Percentiles rank a stretch among this genome's conserved stretches.
Evolutionary conservation across 1,284 basidiomycete genomes (phyloP).

Genomic region (Cryptococcus floricola): DNA sequence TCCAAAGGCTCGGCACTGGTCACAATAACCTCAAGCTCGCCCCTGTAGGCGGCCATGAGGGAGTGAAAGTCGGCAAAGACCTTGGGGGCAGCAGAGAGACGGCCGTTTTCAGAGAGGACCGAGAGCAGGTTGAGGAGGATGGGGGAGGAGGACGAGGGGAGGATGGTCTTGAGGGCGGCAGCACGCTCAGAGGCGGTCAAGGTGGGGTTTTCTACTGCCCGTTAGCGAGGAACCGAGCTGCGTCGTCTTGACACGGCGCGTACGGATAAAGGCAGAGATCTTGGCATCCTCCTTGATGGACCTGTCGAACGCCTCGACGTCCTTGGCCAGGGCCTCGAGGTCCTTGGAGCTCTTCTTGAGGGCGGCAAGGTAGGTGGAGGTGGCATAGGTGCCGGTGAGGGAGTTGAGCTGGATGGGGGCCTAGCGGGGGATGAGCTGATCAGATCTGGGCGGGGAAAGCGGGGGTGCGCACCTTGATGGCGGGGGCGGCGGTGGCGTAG

Average conservation of each 20-base stretch:
- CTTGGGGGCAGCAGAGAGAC: constrained; percentile 74
- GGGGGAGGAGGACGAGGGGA: constrained; percentile 63
- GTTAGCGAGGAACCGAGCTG: neutral
- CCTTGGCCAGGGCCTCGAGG: constrained; percentile 68
- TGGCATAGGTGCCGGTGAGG: constrained; percentile 76
- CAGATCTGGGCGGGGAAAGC: neutral
- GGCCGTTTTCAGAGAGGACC: constrained; percentile 90
- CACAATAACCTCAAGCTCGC: constrained; percentile 88
- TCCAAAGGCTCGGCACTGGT: constrained; percentile 77
- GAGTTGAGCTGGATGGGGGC: constrained; percentile 51
- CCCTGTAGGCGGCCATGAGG: constrained; percentile 83
- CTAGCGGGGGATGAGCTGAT: constrained; percentile 21
- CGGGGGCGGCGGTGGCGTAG: constrained; percentile 43
- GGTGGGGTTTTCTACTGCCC: constrained; percentile 67
- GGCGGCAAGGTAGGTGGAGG: constrained; percentile 88
- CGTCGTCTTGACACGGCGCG: neutral
- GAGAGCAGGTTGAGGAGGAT: constrained; percentile 88
- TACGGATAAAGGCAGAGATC: constrained; percentile 63
- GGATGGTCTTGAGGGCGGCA: constrained; percentile 65
- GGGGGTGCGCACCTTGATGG: constrained; percentile 44
- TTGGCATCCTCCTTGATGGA: constrained; percentile 64
- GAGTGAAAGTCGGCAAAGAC: constrained; percentile 90
- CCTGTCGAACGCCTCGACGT: constrained; percentile 68
- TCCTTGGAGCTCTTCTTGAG: constrained; percentile 69
- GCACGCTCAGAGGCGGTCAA: constrained; percentile 73